These are phyloP conservation scores for Pseudocercospora crystallina DNA, from an alignment of 2,329 filamentous ascomycete genomes.

Conservation along the genomic window DNA sequence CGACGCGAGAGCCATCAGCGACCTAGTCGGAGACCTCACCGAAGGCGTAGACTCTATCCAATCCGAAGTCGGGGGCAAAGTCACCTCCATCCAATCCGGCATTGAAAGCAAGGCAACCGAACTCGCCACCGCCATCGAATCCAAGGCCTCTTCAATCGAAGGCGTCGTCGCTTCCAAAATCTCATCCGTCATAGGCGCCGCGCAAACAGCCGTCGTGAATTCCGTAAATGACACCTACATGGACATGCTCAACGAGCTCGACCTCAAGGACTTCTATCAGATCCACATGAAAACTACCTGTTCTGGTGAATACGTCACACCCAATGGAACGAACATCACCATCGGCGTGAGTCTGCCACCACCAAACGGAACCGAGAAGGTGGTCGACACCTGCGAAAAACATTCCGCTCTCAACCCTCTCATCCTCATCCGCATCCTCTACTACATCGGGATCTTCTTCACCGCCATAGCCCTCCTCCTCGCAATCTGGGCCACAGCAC, in stretches of 20 bases:
- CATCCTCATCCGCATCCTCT: slow-evolving; percentile 60
- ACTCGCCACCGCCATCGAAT: slow-evolving; percentile 22
- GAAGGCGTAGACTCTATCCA: slow-evolving; percentile 16
- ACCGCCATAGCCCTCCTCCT: slow-evolving; percentile 52
- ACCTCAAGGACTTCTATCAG: slow-evolving; percentile 61
- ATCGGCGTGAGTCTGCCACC: slow-evolving; percentile 27
- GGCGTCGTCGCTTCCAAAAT: slow-evolving; percentile 23
- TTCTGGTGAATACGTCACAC: slow-evolving; percentile 45
- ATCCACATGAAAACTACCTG: slow-evolving; percentile 63
- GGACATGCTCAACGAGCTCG: slow-evolving; percentile 47
- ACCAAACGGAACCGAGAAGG: slow-evolving; percentile 43
- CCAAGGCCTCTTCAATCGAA: slow-evolving; percentile 18
- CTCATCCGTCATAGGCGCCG: slow-evolving; percentile 27
- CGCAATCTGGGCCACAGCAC: slow-evolving; percentile 46
- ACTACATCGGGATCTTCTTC: slow-evolving; percentile 56
- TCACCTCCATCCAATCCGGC: slow-evolving; percentile 24
- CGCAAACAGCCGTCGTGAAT: slow-evolving; percentile 44
- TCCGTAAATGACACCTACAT: slow-evolving; percentile 38
- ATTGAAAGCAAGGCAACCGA: slow-evolving; percentile 25
- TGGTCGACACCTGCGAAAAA: slow-evolving; percentile 56
- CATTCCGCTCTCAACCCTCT: slow-evolving; percentile 53
- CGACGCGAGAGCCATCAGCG: slow-evolving; percentile 25
- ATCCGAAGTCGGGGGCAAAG: slow-evolving; percentile 21
- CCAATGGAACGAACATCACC: slow-evolving; percentile 44
- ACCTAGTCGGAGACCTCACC: slow-evolving; percentile 30